Conservation (phyloP, 2,329 filamentous ascomycete species). For the Trichoderma polysporum region DNA sequence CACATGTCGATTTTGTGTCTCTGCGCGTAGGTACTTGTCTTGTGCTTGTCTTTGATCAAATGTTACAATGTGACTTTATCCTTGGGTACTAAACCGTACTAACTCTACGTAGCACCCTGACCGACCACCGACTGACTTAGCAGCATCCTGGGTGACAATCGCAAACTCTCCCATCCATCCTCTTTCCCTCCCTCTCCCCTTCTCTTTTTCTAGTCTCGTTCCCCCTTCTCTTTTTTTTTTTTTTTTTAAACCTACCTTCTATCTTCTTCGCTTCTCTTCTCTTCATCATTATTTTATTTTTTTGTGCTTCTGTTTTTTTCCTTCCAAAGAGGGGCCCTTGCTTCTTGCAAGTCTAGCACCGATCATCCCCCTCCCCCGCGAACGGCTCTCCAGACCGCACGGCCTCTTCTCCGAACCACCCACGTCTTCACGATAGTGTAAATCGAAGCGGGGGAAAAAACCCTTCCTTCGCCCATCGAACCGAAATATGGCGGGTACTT, state of each 20-base stretch:
- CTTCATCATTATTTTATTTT: neutral
- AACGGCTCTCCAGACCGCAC: slow-evolving; percentile 15
- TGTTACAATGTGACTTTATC: too few relatives aligned
- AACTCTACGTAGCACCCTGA: neutral
- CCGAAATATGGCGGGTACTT: slow-evolving; percentile 53
- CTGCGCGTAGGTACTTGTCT: too few relatives aligned
- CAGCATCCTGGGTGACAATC: slow-evolving; percentile 19
- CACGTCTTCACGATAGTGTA: neutral
- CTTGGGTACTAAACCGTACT: neutral
- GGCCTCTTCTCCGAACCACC: slow-evolving; percentile 10
- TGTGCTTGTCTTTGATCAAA: neutral
- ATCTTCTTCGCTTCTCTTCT: neutral
- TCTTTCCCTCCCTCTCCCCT: slow-evolving; percentile 18
- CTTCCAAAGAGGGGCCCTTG: slow-evolving; percentile 2
- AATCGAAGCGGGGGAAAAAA: neutral
- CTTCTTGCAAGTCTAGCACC: slow-evolving; percentile 1
- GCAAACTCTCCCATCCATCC: slow-evolving; percentile 14
- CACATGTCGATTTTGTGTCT: slow-evolving; percentile 8
- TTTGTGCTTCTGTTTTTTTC: neutral
- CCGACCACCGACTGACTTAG: slow-evolving; percentile 4
- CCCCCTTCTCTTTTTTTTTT: slow-evolving; percentile 22
- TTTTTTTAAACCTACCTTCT: neutral
- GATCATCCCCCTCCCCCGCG: slow-evolving; percentile 10
- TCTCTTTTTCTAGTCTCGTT: slow-evolving; percentile 22
- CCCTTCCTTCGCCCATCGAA: neutral